Conservation (phyloP, 2,329 filamentous ascomycete species). For the Alternaria sp. region DNA sequence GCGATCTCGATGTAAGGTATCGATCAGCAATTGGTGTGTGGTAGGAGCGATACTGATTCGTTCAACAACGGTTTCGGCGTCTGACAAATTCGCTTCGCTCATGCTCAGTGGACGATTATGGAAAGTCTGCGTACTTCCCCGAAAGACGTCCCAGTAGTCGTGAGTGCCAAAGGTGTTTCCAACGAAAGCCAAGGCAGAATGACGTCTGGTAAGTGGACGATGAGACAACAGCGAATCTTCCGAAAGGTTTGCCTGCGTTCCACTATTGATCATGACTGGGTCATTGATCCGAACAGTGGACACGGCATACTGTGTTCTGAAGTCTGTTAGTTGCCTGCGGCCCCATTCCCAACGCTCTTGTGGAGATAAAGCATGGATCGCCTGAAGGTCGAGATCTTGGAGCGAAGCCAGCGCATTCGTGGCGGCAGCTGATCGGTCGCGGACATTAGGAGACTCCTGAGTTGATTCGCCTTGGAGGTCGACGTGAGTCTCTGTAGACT, state of each 20-base stretch:
- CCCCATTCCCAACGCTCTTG: conserved; percentile 21
- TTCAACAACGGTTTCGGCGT: conserved; percentile 14
- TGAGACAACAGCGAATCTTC: background rate
- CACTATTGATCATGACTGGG: conserved; percentile 11
- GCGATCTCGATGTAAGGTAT: conserved; percentile 4
- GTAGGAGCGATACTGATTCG: conserved; percentile 1
- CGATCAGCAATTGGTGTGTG: background rate
- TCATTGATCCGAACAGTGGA: background rate
- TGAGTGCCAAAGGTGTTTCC: conserved; percentile 1
- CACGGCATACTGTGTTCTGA: conserved; percentile 10
- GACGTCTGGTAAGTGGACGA: background rate
- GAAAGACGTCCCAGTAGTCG: conserved; percentile 4
- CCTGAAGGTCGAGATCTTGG: conserved; percentile 11
- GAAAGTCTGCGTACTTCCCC: conserved; percentile 1
- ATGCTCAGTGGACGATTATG: conserved; percentile 9
- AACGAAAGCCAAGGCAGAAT: conserved; percentile 3
- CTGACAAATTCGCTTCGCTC: conserved; percentile 14
- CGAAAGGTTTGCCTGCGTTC: background rate
- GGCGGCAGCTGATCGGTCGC: background rate
- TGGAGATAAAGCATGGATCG: conserved; percentile 14
- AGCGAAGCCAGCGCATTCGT: conserved; percentile 12
- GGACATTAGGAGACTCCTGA: background rate
- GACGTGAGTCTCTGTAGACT: background rate
- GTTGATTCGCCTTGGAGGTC: background rate
- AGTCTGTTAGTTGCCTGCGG: conserved; percentile 25